Evolutionary conservation across 805 yeast genomes (phyloP).

Genomic region (Candida qinlingensis): DNA sequence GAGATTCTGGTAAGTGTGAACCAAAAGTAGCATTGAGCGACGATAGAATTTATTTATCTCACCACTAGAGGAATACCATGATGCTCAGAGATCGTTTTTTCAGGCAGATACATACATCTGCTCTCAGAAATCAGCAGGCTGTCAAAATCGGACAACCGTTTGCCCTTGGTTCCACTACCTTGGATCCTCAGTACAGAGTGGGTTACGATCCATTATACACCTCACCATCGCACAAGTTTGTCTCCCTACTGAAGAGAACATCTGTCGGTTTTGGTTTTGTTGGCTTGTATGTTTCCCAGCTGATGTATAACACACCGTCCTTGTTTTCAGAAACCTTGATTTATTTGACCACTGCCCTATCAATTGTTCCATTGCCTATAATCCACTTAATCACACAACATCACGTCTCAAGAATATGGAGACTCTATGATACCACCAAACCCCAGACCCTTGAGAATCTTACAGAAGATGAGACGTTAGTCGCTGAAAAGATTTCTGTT

Average conservation of each 20-base stretch:
- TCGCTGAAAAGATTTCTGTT: conserved; percentile 61
- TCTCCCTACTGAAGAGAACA: conserved; percentile 57
- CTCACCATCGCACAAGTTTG: conserved; percentile 57
- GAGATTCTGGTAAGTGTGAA: too few species aligned
- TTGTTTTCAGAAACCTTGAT: conserved; percentile 48
- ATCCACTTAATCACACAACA: conserved; percentile 51
- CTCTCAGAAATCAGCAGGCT: neutral
- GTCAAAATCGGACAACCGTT: conserved; percentile 37
- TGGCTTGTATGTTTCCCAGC: conserved; percentile 59
- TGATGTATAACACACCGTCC: conserved; percentile 44
- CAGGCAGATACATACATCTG: neutral
- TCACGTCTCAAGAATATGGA: conserved; percentile 65
- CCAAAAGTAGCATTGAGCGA: too few species aligned
- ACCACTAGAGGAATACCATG: neutral
- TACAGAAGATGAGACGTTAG: conserved; percentile 53
- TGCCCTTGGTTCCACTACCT: conserved; percentile 34
- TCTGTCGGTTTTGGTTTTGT: conserved; percentile 55
- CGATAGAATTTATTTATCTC: too few species aligned
- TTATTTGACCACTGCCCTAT: conserved; percentile 33
- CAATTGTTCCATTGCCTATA: conserved; percentile 53
- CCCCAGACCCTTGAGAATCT: conserved; percentile 64
- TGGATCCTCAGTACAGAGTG: conserved; percentile 47
- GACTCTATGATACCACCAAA: conserved; percentile 55
- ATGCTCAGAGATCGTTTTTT: neutral
- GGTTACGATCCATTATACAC: conserved; percentile 60